Percentiles rank a stretch among this genome's conserved stretches.
Evolutionary conservation across 2,329 filamentous ascomycete genomes (phyloP).

Genomic region (Talaromyces sp.): DNA sequence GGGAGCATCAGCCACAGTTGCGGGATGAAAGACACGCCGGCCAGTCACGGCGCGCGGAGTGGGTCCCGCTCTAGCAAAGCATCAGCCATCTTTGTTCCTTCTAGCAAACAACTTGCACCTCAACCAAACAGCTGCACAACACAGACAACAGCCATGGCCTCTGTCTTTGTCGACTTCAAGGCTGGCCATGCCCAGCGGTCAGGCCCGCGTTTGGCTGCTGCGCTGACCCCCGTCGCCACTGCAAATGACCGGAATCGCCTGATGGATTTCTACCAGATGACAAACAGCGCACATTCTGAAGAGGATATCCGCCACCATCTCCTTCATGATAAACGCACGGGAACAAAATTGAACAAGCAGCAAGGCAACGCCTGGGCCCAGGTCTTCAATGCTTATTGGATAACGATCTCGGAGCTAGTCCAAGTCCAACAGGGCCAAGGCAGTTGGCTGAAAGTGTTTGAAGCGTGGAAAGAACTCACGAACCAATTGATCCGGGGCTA

Average conservation of each 20-base stretch:
- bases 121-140: neutral
- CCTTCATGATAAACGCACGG: conserved; percentile 57
- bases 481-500: conserved; percentile 77
- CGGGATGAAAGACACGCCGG: conserved; percentile 3
- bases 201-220: conserved; percentile 69
- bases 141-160: conserved; percentile 57
- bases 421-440: conserved; percentile 51
- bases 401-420: conserved; percentile 69
- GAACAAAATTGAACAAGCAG: conserved; percentile 54
- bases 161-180: conserved; percentile 68
- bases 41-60: conserved; percentile 8
- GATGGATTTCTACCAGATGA: conserved; percentile 65
- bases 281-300: conserved; percentile 62
- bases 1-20: conserved; percentile 13
- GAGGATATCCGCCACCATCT: conserved; percentile 67
- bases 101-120: neutral
- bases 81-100: neutral
- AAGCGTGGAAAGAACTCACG: conserved; percentile 80
- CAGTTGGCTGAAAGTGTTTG: conserved; percentile 81
- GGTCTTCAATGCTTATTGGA: conserved; percentile 80
- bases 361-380: conserved; percentile 82
- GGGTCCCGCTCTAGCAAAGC: neutral
- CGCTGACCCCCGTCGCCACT: conserved; percentile 67
- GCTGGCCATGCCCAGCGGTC: conserved; percentile 60
- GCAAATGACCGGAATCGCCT: conserved; percentile 61